phyloP scores from a whole-genome alignment of 208 protist species.

The Wallacemonas rigidus region DNA sequence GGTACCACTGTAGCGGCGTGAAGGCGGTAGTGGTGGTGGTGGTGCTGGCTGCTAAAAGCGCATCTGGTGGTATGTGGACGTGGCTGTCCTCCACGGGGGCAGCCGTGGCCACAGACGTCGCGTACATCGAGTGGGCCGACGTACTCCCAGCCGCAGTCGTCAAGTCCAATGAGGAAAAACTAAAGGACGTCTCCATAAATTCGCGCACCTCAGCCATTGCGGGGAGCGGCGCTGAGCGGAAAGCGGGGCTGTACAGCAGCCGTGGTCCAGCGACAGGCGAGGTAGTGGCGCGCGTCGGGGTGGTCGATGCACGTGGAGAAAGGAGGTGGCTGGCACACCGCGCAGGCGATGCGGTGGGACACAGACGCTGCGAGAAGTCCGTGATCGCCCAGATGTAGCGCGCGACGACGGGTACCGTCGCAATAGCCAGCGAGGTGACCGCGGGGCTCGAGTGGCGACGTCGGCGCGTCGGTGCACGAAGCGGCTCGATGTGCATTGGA shows the following conservation, averaged over 20 bases:
- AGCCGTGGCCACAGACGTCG: no score
- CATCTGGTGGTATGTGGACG: not conserved
- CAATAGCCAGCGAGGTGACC: not conserved
- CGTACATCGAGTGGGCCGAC: no score
- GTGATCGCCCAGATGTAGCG: constrained; percentile 9
- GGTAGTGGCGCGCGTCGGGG: not conserved
- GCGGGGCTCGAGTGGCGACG: constrained; percentile 5
- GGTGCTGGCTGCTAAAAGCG: not conserved
- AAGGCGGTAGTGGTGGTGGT: not conserved
- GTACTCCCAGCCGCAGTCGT: not conserved
- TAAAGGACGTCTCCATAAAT: constrained; percentile 11
- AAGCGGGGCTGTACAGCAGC: constrained; percentile 3
- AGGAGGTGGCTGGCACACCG: not conserved
- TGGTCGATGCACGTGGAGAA: not conserved
- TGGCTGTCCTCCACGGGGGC: not conserved
- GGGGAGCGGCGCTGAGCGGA: constrained; percentile 1
- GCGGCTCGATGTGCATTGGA: not conserved
- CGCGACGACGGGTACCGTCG: not conserved
- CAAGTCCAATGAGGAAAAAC: constrained; percentile 2
- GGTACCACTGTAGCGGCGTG: constrained; percentile 31
- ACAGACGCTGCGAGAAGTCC: not conserved
- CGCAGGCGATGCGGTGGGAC: not conserved
- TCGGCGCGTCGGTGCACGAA: not conserved
- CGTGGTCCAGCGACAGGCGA: not conserved
- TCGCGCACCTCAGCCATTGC: not conserved